Base-by-base conservation (phyloP, 2,329 filamentous ascomycete genomes). In the Trichoderma gracile region DNA sequence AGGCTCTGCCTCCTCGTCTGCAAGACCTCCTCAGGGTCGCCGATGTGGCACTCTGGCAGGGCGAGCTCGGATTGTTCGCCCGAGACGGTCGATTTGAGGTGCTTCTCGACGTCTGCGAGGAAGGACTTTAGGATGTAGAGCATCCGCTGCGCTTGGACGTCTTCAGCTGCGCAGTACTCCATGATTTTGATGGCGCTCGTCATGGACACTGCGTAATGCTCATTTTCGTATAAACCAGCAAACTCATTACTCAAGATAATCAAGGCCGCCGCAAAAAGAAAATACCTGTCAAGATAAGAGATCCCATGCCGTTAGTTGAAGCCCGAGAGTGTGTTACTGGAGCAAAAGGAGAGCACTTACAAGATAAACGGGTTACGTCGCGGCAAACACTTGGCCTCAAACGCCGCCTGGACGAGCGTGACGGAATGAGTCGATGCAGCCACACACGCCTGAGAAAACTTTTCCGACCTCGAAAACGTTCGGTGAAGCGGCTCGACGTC, bases 221-320 rank as follows among this genome's bases (percentile, higher is more conserved):
- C 72, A 21, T 82, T 81, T 33, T 76, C 71, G 68, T 81, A 83
- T 19, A 86, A 73, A 1, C 73, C 76, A 3, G 79, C 80, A 69
- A 86, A 85, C 65, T 85, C 82, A 69, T 86, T 87, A 68, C 82
- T 84, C 50, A 86, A 73, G 3, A 86, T 76, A 38, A 86, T 77
- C 2, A 87, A 76, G 0, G 80, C 77, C 1, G 84, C 81, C 5
- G 84, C 78, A 66, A 86, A 86, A 45, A 87, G 76, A 61, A 83
- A 85, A 69, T 86, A 82, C 68, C 85, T 19, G n/a, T 6, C 5
- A 45, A 30, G 30, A 8, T 9, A 9, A 30, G 2, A 8, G 9
- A 9, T 8, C 7, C 27, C 30, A 30, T 30, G 30, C 30, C 30
- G 7, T 30, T 30, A 30, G 30, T 30, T 8, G 7, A 30, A 9